Base-by-base conservation (phyloP, 345 rosid species). In the Salix caprea region DNA sequence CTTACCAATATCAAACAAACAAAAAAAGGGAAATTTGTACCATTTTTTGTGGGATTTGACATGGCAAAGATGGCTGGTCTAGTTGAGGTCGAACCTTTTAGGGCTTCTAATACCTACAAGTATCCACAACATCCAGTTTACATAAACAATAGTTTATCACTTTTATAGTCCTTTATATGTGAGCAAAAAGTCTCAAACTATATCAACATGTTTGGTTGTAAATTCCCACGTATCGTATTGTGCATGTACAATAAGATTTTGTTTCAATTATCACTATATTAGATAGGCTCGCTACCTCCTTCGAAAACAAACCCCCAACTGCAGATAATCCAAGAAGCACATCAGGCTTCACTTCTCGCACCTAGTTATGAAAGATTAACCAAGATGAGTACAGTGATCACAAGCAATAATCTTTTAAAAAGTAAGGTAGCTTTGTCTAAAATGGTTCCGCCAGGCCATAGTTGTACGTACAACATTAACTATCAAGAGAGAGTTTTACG, bases 241-340 rank as follows among this genome's bases (percentile, higher is more conserved):
- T 34, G 10, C 65, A 37, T 56, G 9, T 34, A 44, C 72, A 42
- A 40, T 28, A 46, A 24, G 52, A 21, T 28, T 40, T 48, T 42
- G 62, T 56, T 56, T n/a, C 26, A n/a, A 56, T 56, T n/a, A 56
- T 56, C 24, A 56, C 28, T 1, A 23, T 1, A 23, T 56, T n/a
- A 56, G 14, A 56, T 21, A 24, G 62, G 62, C 4, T 56, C 9
- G 4, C 62, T 10, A 96, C 99, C 99, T 93, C 99, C 82, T 87
- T 91, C 16, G 98, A 93, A 80, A 96, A 93, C 80, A 93, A 82
- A 54, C 99, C 99, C 72, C 99, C 99, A 88, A 96, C 99, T n/a
- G 96, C 99, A 77, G 99, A 96, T 81, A 96, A 87, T 77, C 99
- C 99, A 82, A 96, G 98, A 81, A 96, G 98, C 82, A 96, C 99